Evolutionary conservation across 331 rosid genomes (phyloP).

Genomic region (Telfairia occidentalis): DNA sequence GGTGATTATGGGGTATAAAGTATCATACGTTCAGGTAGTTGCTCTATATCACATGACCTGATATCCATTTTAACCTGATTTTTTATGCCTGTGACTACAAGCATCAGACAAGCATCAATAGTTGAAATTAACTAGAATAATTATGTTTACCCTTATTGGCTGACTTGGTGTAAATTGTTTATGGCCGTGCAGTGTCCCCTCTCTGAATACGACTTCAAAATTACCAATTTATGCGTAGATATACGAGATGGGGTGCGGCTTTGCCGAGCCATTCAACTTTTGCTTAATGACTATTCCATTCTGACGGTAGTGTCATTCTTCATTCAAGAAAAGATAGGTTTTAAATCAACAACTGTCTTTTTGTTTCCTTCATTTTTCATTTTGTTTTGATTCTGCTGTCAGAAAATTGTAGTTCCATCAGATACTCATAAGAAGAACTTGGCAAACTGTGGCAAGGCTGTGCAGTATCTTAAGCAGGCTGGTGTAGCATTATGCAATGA

Average conservation of each 20-base stretch:
- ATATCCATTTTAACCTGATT: not conserved
- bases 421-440: constrained; percentile 61
- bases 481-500: constrained; percentile 59
- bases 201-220: constrained; percentile 60
- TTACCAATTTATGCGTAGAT: constrained; percentile 64
- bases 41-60: not conserved
- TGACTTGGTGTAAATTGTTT: not conserved
- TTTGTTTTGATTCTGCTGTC: constrained; percentile 30
- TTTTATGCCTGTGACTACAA: not conserved
- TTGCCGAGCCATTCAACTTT: constrained; percentile 76
- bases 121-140: not conserved
- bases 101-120: not conserved
- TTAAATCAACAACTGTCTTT: not conserved
- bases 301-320: constrained; percentile 43
- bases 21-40: constrained; percentile 68
- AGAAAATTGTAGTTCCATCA: constrained; percentile 79
- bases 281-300: constrained; percentile 68
- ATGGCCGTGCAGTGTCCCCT: constrained; percentile 50
- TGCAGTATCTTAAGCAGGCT: constrained; percentile 72
- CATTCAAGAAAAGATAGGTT: not conserved
- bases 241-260: constrained; percentile 79
- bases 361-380: constrained; percentile 9
- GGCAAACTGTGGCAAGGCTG: constrained; percentile 57
- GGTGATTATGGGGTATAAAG: constrained; percentile 64
- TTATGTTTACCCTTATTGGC: not conserved